Evolutionary conservation across 78 protist genomes (phyloP).

Genomic region (Dictyostelium purpureum): DNA sequence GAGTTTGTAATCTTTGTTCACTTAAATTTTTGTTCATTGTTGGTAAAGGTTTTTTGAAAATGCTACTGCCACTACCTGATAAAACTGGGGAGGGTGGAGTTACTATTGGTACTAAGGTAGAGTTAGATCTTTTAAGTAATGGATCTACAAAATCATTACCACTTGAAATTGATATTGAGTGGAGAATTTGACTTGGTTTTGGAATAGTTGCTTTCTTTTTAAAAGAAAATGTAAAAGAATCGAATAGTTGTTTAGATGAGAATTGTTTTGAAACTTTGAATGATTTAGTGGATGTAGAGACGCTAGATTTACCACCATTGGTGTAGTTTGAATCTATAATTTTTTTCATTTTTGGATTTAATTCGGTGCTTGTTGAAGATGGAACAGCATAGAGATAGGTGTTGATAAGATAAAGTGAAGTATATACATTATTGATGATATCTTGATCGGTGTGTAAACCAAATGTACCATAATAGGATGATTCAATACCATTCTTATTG

Average conservation of each 20-base stretch:
- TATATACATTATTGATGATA: slow-evolving; percentile 25
- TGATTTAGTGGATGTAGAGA: not conserved
- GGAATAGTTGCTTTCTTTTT: slow-evolving; percentile 5
- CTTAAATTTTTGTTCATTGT: not conserved
- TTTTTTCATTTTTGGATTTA: slow-evolving; percentile 25
- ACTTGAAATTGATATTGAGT: not conserved
- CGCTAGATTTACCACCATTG: not conserved
- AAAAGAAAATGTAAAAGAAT: slow-evolving; percentile 6
- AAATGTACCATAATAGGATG: slow-evolving; percentile 1
- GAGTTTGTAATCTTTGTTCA: not conserved
- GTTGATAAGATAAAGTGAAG: slow-evolving; percentile 43
- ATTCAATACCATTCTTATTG: not conserved
- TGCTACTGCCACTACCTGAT: not conserved
- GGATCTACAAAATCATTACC: no score
- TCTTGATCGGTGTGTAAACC: slow-evolving; percentile 28
- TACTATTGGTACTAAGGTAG: not conserved
- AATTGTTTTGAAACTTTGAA: not conserved
- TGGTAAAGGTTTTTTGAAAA: not conserved
- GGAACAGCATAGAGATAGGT: slow-evolving; percentile 66
- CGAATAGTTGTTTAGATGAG: not conserved
- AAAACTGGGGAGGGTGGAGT: slow-evolving; percentile 21
- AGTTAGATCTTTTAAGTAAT: not conserved
- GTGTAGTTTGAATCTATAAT: slow-evolving; percentile 6
- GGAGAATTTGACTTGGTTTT: slow-evolving; percentile 1
- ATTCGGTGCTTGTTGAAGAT: not conserved